These are phyloP conservation scores for Melastoma malabathricum DNA, from an alignment of 345 rosid genomes.

Conservation along the genomic window DNA sequence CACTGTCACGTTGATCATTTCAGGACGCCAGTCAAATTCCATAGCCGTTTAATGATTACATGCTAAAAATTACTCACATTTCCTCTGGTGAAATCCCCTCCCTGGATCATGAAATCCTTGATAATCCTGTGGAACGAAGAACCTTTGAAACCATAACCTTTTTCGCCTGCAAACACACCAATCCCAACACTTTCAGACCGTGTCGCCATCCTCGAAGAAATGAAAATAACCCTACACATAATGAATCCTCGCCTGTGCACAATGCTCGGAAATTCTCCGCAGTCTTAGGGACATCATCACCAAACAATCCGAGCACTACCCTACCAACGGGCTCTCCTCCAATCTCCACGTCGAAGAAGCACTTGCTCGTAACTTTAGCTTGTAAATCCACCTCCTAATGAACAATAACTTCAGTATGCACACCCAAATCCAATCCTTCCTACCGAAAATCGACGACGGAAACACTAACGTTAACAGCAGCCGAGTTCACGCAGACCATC, in stretches of 20 bases:
- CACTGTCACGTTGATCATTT: no score
- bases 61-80: conserved; percentile 26
- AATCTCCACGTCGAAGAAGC: conserved; percentile 79
- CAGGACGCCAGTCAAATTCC: neutral
- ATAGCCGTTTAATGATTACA: neutral
- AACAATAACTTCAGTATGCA: conserved; percentile 1
- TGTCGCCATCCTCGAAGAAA: conserved; percentile 3
- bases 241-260: conserved; percentile 51
- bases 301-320: conserved; percentile 76
- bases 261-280: conserved; percentile 75
- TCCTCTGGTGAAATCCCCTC: conserved; percentile 82
- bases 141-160: conserved; percentile 73
- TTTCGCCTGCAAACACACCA: conserved; percentile 50
- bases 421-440: neutral
- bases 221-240: neutral
- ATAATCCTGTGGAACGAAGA: conserved; percentile 85
- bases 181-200: neutral
- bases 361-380: conserved; percentile 66
- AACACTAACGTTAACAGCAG: no score
- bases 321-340: conserved; percentile 72
- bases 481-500: no score
- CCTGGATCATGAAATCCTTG: conserved; percentile 91
- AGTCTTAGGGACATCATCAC: conserved; percentile 73
- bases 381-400: conserved; percentile 54
- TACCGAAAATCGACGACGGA: no score